Percentiles rank a stretch among this genome's conserved stretches.
Evolutionary conservation across 2,329 filamentous ascomycete genomes (phyloP).

Genomic region (Fusarium fujikuroi): DNA sequence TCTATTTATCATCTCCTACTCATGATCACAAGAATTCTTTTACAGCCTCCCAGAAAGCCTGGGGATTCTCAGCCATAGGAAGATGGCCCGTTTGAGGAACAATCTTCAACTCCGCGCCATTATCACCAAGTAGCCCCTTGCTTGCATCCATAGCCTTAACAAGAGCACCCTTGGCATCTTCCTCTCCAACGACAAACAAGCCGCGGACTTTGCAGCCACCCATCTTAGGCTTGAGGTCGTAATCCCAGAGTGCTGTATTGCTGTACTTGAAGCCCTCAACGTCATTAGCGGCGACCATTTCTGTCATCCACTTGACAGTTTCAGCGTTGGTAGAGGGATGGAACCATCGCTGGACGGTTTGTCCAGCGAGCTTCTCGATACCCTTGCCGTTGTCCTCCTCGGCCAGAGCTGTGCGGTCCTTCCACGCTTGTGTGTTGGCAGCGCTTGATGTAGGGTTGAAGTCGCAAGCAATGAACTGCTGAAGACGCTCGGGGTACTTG

Average conservation of each 20-base stretch:
- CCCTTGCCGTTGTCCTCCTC: slow-evolving; percentile 67
- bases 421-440: slow-evolving; percentile 83
- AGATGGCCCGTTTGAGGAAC: slow-evolving; percentile 80
- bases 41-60: slow-evolving; percentile 73
- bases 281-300: slow-evolving; percentile 76
- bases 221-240: slow-evolving; percentile 71
- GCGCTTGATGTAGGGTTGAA: slow-evolving; percentile 79
- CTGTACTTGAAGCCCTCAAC: slow-evolving; percentile 75
- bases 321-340: slow-evolving; percentile 66
- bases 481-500: slow-evolving; percentile 67
- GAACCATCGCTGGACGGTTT: slow-evolving; percentile 84
- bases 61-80: slow-evolving; percentile 83
- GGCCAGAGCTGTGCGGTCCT: slow-evolving; percentile 76
- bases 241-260: slow-evolving; percentile 77
- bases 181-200: slow-evolving; percentile 76
- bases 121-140: slow-evolving; percentile 65
- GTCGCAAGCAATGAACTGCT: slow-evolving; percentile 77
- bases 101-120: slow-evolving; percentile 68
- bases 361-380: slow-evolving; percentile 73
- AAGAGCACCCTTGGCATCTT: slow-evolving; percentile 75
- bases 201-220: slow-evolving; percentile 65
- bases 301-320: slow-evolving; percentile 66
- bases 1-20: background rate
- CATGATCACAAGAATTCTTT: slow-evolving; percentile 62
- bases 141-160: slow-evolving; percentile 85